Evolutionary conservation across 2,329 filamentous ascomycete genomes (phyloP).

Genomic region (Parastagonospora avenae): DNA sequence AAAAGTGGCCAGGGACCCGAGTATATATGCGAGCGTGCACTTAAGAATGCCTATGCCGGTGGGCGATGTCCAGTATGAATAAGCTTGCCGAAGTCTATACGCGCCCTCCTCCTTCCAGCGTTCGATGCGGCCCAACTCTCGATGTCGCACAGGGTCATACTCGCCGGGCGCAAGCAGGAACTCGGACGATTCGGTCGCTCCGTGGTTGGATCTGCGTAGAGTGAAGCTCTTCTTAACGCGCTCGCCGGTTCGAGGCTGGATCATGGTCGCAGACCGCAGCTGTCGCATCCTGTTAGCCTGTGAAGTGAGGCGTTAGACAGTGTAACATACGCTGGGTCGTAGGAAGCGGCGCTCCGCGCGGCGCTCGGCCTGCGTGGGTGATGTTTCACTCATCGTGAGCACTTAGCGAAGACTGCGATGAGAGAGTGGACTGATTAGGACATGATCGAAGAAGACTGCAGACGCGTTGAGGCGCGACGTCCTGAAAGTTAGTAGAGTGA

Average conservation of each 20-base stretch:
- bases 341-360: slow-evolving; percentile 43
- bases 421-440: slow-evolving; percentile 7
- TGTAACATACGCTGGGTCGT: slow-evolving; percentile 42
- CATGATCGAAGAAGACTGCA: slow-evolving; percentile 9
- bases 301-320: neutral
- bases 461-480: slow-evolving; percentile 3
- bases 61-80: slow-evolving; percentile 70
- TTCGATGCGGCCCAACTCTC: slow-evolving; percentile 39
- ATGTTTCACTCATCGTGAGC: slow-evolving; percentile 34
- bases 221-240: slow-evolving; percentile 81
- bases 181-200: slow-evolving; percentile 51
- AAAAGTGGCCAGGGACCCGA: slow-evolving; percentile 87
- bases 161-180: slow-evolving; percentile 46
- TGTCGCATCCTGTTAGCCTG: slow-evolving; percentile 45
- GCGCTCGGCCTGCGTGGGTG: slow-evolving; percentile 19
- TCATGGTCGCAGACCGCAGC: slow-evolving; percentile 83
- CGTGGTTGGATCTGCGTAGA: slow-evolving; percentile 58
- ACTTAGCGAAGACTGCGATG: neutral
- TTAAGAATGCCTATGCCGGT: slow-evolving; percentile 83
- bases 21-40: slow-evolving; percentile 85
- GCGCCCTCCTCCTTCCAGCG: slow-evolving; percentile 44
- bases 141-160: slow-evolving; percentile 34
- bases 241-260: slow-evolving; percentile 85
- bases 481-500: slow-evolving; percentile 3
- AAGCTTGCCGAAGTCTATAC: slow-evolving; percentile 44